Evolutionary conservation across 305 asterid genomes (phyloP), one percentile per base, ranked within the genome.

Genomic region (Euphrasia arctica): DNA sequence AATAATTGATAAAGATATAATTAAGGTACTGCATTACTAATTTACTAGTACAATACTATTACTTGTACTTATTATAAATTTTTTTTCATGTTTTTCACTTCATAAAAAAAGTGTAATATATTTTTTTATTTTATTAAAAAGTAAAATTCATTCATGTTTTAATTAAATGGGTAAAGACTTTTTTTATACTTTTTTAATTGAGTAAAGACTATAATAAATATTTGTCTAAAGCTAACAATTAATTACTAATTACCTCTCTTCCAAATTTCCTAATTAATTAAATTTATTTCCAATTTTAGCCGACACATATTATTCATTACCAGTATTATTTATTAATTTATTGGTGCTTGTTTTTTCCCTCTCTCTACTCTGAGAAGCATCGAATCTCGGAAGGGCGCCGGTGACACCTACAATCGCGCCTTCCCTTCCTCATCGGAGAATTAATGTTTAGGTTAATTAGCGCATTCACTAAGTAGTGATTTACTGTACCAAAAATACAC

Each of bases 381-480:
- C 85, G 88, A 85, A 79, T 87, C 85, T 80, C 76, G 62, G 80
- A 69, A 73, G 67, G 76, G 80, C 72, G 75, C 85, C 82, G 95
- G 83, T 58, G 83, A 79, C 71, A 54, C 79, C 80, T 62, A 63
- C 74, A 66, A 34, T 69, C 75, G 50, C 78, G 60, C 52, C 63
- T 31, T 60, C 63, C 65, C 60, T 54, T 47, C 49, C 58, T 43
- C 63, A 62, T 57, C 63, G 65, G 59, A 9, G 48, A 47, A 59
- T 73, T 78, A 49, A 54, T 32, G 68, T 28, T 64, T 73, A 75
- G 80, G 71, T 68, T 67, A 47, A 54, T 22, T 9, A 1, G n/a
- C 54, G 43, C 43, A 41, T 59, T 47, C 62, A 3, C 61, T 10
- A 50, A 54, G 62, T 25, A 49, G 13, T 52, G 13, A 39, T 52